A percentile compares a stretch with the other conserved stretches of the same genome.
These are phyloP conservation scores for Coemansia sp. DNA, from an alignment of 192 early-diverging fungal genomes.

Conservation along the genomic window DNA sequence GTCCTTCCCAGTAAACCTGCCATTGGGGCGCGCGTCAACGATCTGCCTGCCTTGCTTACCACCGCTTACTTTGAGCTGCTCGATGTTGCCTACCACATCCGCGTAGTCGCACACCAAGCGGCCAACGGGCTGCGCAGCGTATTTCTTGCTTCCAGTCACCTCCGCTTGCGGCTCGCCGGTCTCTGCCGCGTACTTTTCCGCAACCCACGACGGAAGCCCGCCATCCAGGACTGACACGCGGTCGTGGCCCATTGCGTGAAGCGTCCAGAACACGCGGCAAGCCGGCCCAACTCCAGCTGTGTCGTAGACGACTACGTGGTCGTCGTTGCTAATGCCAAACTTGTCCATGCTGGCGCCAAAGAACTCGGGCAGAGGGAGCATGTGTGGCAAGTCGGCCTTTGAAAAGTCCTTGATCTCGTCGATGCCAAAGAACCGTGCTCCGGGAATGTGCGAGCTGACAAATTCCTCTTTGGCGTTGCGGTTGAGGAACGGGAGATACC, in stretches of 20 bases:
- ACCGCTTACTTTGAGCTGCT: conserved; percentile 25
- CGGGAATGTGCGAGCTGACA: conserved; percentile 59
- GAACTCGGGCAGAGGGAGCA: conserved; percentile 73
- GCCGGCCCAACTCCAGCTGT: conserved; percentile 75
- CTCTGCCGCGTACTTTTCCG: conserved; percentile 32
- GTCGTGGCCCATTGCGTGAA: conserved; percentile 63
- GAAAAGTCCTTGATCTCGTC: conserved; percentile 77
- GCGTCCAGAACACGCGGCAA: conserved; percentile 87
- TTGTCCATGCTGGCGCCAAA: conserved; percentile 70
- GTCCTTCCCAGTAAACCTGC: conserved; percentile 57
- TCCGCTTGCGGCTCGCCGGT: conserved; percentile 32
- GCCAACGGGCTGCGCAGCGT: conserved; percentile 16
- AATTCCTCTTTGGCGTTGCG: conserved; percentile 73
- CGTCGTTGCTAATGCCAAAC: conserved; percentile 73
- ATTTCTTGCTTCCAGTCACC: neutral
- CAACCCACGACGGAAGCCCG: conserved; percentile 79
- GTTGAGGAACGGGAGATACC: conserved; percentile 80
- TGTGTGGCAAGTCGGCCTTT: conserved; percentile 73
- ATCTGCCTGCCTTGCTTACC: conserved; percentile 51
- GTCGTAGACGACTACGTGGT: conserved; percentile 93
- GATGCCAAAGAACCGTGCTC: conserved; percentile 88
- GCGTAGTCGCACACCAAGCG: conserved; percentile 59
- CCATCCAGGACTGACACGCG: conserved; percentile 88
- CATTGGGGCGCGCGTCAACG: conserved; percentile 68
- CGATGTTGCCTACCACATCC: conserved; percentile 58